A percentile compares a stretch with the other conserved stretches of the same genome.
Evolutionary conservation across 148 eudicot species (phyloP).

Genomic region (Salicornia ramosissima): DNA sequence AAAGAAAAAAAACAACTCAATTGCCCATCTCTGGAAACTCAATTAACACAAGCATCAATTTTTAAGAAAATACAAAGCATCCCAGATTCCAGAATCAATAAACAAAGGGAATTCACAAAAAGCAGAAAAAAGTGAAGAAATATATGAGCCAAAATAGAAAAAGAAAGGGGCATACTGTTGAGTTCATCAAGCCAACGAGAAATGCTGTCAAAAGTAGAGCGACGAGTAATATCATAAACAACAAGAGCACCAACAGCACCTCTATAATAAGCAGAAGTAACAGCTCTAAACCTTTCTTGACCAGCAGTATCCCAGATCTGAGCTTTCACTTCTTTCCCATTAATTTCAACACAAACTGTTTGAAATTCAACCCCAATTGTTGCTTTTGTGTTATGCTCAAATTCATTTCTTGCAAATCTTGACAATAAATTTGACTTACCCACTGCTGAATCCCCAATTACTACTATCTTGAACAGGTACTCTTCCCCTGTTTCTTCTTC

Average conservation of each 20-base stretch:
- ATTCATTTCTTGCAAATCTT: conserved; percentile 71
- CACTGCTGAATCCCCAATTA: conserved; percentile 82
- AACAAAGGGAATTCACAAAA: neutral
- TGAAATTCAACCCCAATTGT: conserved; percentile 90
- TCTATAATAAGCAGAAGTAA: conserved; percentile 77
- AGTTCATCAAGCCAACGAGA: conserved; percentile 78
- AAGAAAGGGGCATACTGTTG: conserved; percentile 40
- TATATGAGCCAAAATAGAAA: neutral
- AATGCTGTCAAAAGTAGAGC: conserved; percentile 60
- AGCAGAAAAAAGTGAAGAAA: neutral
- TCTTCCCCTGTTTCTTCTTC: conserved; percentile 53
- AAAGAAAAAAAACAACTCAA: neutral
- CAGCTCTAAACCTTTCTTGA: conserved; percentile 75
- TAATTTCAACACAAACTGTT: conserved; percentile 58
- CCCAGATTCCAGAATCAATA: no score
- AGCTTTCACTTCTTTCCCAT: conserved; percentile 79
- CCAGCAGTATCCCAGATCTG: conserved; percentile 95
- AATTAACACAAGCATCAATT: no score
- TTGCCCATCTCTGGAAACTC: conserved; percentile 14
- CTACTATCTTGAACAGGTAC: conserved; percentile 77
- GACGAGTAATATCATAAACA: conserved; percentile 63
- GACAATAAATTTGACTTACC: conserved; percentile 71
- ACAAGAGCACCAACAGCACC: conserved; percentile 86
- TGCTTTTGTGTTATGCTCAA: conserved; percentile 65
- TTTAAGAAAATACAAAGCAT: no score